Base-by-base conservation (phyloP, 352 stramenopile species). In the Phytophthora sp. region DNA sequence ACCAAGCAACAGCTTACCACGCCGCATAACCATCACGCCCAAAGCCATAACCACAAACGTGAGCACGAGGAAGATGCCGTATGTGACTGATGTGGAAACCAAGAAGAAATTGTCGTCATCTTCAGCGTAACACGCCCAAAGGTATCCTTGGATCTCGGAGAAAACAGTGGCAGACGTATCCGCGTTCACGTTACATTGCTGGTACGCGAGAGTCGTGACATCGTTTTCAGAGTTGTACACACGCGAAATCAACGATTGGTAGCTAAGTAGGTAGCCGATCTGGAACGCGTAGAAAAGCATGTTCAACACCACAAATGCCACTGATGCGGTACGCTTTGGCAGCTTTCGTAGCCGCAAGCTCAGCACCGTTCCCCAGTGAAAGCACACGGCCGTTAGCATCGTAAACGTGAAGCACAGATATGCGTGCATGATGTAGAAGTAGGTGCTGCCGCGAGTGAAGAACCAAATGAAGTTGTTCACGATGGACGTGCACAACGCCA, bases 341-440 rank as follows among this genome's bases (percentile, higher is more conserved):
- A 95, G 44, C 38, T 90, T 89, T 15, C 88, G 83, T 18, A 96
- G 67, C 9, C 84, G 79, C 24, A 92, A 76, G 49, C 79, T 93
- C 17, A 96, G 59, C 38, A 96, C 87, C 6, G 86, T 93, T 26
- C 81, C 88, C 88, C 88, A 96, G 61, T 96, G 88, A 51, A 92
- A 95, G 59, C 86, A 95, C 53, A 96, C 88, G 4, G 86, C 85
- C 17, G 82, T 88, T 18, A 96, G 72, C 88, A 96, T 96, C 49
- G 88, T 96, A 48, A 95, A 96, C 20, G 86, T 94, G 57, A 96
- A 88, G 70, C 86, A 95, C 38, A 92, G 44, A 31, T 90, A 88
- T 32, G 86, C 66, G 10, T 84, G 75, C 45, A 87, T 88, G 31
- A 96, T 77, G 72, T 94, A 94, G 43, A 94, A 96, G 66, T 91